Evolutionary conservation across 257 asterid species (phyloP), one percentile per base, ranked within the genome.

Genomic region (Linderniella brevidens): DNA sequence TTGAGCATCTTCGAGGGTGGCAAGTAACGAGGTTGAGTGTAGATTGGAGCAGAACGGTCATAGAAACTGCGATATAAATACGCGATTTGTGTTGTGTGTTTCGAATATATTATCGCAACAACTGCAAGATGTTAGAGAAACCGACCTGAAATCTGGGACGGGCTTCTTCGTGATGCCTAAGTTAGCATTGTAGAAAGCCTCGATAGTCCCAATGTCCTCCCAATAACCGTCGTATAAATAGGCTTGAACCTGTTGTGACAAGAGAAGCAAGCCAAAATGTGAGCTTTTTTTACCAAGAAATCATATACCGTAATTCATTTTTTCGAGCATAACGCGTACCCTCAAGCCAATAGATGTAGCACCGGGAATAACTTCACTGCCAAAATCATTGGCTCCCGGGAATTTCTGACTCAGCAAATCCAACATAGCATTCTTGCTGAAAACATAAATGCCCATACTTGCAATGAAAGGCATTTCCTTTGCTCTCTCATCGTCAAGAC

Each of bases 281-380:
- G 32, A 25, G 32, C 32, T 2, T 25, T 25, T 25, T 6, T 6
- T 6, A 25, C 4, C 3, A 25, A 25, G 6, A 25, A 25, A 25
- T 13, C 11, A 1, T 16, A 10, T 9, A 8, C 13, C 11, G 17
- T 19, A 4, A 4, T 12, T n/a, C 4, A 44, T 44, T 44, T 9
- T 3, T 44, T n/a, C n/a, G 49, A 10, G 13, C 1, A 17, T 17
- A 3, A 46, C n/a, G 3, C 80, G 65, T 70, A 77, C 81, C 74
- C 74, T 67, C 70, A 73, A 3, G 13, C 81, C 86, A 62, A 62
- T 48, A 41, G 81, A 64, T 57, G 86, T 77, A 55, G 86, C 86
- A 37, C 86, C 86, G 12, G 81, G 86, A 65, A 77, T 77, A 52
- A 77, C 80, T 58, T 72, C 85, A 51, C 80, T 76, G 55, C 84